phyloP scores from a whole-genome alignment of 176 grass and related monocot genomes.

The Carex myosuroides region DNA sequence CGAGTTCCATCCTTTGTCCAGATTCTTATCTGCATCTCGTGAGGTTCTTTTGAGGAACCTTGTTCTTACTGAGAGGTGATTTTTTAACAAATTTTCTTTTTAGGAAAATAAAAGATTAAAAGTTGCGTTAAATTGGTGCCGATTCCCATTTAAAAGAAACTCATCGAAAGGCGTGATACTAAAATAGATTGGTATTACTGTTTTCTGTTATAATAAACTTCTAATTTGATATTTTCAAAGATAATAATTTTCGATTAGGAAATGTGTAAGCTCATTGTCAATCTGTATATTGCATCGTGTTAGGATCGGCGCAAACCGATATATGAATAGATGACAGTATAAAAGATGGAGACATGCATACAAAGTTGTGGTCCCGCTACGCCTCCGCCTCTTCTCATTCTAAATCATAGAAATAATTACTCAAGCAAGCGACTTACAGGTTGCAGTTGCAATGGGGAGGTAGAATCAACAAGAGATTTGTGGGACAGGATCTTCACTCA shows the following conservation, averaged over 20 bases:
- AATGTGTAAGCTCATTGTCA: neutral
- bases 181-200: neutral
- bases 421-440: neutral
- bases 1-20: neutral
- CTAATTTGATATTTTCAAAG: neutral
- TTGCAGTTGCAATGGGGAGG: neutral
- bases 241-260: neutral
- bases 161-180: neutral
- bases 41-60: neutral
- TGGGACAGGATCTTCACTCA: conserved; percentile 32
- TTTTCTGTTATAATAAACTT: neutral
- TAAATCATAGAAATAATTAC: neutral
- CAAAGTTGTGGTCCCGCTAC: conserved; percentile 1
- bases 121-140: neutral
- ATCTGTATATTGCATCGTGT: no score
- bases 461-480: conserved; percentile 20
- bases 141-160: neutral
- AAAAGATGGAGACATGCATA: conserved; percentile 1
- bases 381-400: conserved; percentile 2
- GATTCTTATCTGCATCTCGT: neutral
- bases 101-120: neutral
- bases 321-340: conserved; percentile 18
- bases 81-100: neutral
- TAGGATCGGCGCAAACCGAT: neutral
- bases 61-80: conserved; percentile 1